Evolutionary conservation across 164 flowering plant species (phyloP), one percentile per base, ranked within the genome.

Genomic region (Santalum album): DNA sequence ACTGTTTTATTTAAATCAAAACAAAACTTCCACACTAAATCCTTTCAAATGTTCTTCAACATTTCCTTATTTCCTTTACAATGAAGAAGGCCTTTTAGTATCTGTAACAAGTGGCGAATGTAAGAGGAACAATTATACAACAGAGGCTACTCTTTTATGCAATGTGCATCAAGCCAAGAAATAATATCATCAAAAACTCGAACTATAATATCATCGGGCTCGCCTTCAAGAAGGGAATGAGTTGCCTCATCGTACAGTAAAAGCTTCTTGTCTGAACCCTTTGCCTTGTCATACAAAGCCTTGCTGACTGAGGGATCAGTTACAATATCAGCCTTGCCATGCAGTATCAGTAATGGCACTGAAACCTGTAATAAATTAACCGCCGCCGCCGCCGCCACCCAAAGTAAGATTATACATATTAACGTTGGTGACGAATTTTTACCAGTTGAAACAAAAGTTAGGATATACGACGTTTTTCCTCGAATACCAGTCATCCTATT

Each of bases 301-400:
- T 82, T 87, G 71, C 99, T 94, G 56, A 94, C 90, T 6, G 99
- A 85, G 26, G 97, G 96, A 61, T 94, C 97, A 5, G 96, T 87
- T 20, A 94, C 79, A 29, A 27, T 46, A 62, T 94, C 99, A 56
- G 78, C 83, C 63, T 90, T 86, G 17, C 99, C 99, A 49, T 94
- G 97, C 57, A 94, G 68, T 56, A 94, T 82, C 56, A 94, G 51
- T 23, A 94, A 45, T 29, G 99, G 97, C 68, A 87, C 60, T 48
- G 96, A 81, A 25, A 92, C 83, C 99, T 92, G 78, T 25, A 63
- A 51, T 53, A 14, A 24, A 29, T 3, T 29, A 29, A 29, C 9
- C 6, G 7, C 36, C 7, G 12, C 36, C 0, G n/a, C n/a, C n/a
- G 36, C 12, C 7, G 36, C 0, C 7, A 32, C 36, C 36, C 0